Evolutionary conservation across 352 stramenopile species (phyloP).

Genomic region (Phytophthora hibernalis): DNA sequence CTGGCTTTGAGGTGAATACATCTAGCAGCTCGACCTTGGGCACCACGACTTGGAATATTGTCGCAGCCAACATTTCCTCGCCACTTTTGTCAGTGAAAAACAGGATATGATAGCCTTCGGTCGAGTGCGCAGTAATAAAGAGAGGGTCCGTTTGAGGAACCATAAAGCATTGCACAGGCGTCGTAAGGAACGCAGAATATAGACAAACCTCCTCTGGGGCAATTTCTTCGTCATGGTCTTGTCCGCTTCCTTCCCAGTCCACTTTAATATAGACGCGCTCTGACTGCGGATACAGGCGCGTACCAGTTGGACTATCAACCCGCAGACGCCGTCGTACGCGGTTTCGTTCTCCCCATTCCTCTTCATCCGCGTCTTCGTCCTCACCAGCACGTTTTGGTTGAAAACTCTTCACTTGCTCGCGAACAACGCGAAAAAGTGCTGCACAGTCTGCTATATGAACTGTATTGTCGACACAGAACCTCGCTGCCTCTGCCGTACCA

Average conservation of each 20-base stretch:
- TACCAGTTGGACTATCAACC: constrained; percentile 36
- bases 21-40: constrained; percentile 43
- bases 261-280: constrained; percentile 59
- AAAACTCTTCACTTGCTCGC: constrained; percentile 25
- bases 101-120: constrained; percentile 50
- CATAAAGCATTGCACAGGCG: constrained; percentile 32
- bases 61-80: constrained; percentile 44
- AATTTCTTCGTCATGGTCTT: constrained; percentile 10
- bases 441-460: constrained; percentile 39
- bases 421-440: constrained; percentile 38
- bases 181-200: constrained; percentile 32
- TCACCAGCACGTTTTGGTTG: neutral
- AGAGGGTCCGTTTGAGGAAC: constrained; percentile 44
- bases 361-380: constrained; percentile 1
- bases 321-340: constrained; percentile 16
- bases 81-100: constrained; percentile 44
- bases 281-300: constrained; percentile 41
- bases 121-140: constrained; percentile 33
- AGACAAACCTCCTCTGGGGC: constrained; percentile 47
- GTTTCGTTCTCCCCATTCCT: neutral
- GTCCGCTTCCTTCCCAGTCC: constrained; percentile 25
- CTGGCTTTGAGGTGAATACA: constrained; percentile 21
- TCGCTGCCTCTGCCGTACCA: constrained; percentile 45
- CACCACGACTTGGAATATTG: constrained; percentile 46
- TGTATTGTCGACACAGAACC: constrained; percentile 44